Evolutionary conservation across 1,139 yeast genomes (phyloP), one percentile per base, ranked within the genome.

Genomic region (Kodamaea alishanica): DNA sequence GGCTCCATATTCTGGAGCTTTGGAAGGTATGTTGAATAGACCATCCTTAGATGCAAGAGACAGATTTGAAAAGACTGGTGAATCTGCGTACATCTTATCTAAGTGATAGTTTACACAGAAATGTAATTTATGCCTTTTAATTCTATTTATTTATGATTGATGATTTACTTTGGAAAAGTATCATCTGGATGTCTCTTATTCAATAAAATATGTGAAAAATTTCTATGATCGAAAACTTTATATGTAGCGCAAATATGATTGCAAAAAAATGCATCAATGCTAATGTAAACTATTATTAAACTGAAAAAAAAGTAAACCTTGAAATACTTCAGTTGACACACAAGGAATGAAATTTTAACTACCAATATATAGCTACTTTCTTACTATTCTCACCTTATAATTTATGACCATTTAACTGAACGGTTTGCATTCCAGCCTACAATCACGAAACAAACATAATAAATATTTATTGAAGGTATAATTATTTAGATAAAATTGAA

Each of bases 1-100:
- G 53, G 84, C 88, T 29, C 79, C 83, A 31, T 83, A 84, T 58
- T 65, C 80, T 33, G 65, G 54, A 22, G 70, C 63, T 3, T 62
- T 83, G 37, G 71, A 75, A 46, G 62, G 56, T 9, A 72, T 77
- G 75, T 70, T 84, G 60, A 62, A 67, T 43, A 74, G 90, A 59
- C 65, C 64, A 2, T 57, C 69, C 26, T 60, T 74, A 38, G 74
- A 65, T 30, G 73, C 54, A 26, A 70, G 84, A 56, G 69, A 77
- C 47, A 70, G 78, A 42, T 61, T 61, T 40, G 79, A 79, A 51
- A 67, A 64, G 45, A 57, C 66, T 28, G 61, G 60, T 3, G 73
- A 68, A 37, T 67, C 68, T 11, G 69, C 73, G 30, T 54, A 60
- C 23, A 69, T 60, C 33, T 59, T 73, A 44, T 44, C 52, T 29